phyloP scores from a whole-genome alignment of 2,329 filamentous ascomycete species.

The Diaporthe sp. region DNA sequence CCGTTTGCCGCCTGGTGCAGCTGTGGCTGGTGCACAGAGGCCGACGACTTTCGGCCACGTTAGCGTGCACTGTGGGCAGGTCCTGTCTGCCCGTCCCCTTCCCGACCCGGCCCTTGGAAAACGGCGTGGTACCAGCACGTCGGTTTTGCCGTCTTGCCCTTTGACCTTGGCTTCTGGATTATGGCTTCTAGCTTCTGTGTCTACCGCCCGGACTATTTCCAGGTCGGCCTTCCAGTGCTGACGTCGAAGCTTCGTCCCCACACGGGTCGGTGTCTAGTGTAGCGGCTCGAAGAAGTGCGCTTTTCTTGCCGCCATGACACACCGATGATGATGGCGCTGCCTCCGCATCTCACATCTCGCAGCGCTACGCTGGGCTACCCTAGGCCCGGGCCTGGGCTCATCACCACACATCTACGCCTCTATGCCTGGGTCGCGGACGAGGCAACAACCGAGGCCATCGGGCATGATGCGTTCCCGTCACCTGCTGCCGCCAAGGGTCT shows the following conservation, averaged over 20 bases:
- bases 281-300: slow-evolving; percentile 8
- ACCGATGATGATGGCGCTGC: slow-evolving; percentile 20
- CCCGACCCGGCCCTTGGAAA: slow-evolving; percentile 35
- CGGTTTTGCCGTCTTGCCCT: slow-evolving; percentile 27
- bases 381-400: neutral
- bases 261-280: slow-evolving; percentile 6
- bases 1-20: slow-evolving; percentile 8
- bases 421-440: slow-evolving; percentile 16
- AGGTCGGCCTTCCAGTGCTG: slow-evolving; percentile 27
- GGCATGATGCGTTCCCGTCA: slow-evolving; percentile 15
- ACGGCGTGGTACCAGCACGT: slow-evolving; percentile 29
- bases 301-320: slow-evolving; percentile 36
- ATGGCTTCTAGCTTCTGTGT: neutral
- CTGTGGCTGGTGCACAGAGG: slow-evolving; percentile 23
- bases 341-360: neutral
- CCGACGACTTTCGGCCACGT: slow-evolving; percentile 39
- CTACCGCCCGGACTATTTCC: neutral
- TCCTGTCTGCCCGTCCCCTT: slow-evolving; percentile 12
- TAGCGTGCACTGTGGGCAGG: slow-evolving; percentile 14
- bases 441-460: slow-evolving; percentile 14
- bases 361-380: slow-evolving; percentile 23
- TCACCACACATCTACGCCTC: neutral
- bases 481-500: slow-evolving; percentile 28
- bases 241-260: slow-evolving; percentile 33
- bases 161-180: slow-evolving; percentile 5